Base-by-base conservation (phyloP, 176 grass and related monocot genomes). In the Themeda triandra region DNA sequence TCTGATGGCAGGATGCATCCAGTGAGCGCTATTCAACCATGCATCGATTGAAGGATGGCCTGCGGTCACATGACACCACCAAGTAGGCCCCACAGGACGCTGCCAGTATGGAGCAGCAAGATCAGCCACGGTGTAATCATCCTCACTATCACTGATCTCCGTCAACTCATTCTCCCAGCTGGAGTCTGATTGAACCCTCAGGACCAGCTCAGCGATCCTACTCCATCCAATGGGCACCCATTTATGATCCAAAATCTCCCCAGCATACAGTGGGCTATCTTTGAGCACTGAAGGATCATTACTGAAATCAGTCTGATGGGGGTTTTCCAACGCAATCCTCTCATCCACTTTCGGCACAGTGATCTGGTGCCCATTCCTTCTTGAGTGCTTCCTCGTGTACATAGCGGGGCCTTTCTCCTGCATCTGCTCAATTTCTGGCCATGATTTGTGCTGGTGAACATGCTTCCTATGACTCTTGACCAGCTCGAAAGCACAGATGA, bases 171-270 rank as follows among this genome's bases (percentile, higher is more conserved):
- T 88, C 48, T 89, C 88, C 96, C 96, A 99, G 85, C 92, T 89
- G 84, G 80, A 84, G 37, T 99, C 91, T 23, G 83, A 81, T 31
- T 96, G 96, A 71, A 99, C 88, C 81, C 90, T 90, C 39, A 92
- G 96, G 18, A 88, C 88, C 17, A 99, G 84, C 69, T 99, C 93
- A 1, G 84, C 63, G 18, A 94, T 94, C 83, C 93, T 89, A 80
- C 84, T 86, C 96, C 96, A 99, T 83, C 96, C 96, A 18, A 96
- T 88, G 13, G 93, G 96, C 46, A 99, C 89, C 96, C 96, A 94
- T 77, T 94, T 89, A 72, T 90, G 80, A 53, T 94, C 89, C 15
- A 82, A 75, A 75, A 91, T 77, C 27, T 82, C 83, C 80, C 31
- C 59, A 31, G 60, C 18, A 62, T 80, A 42, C 3, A 69, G 36